These are phyloP conservation scores for Pichia sp. DNA, from an alignment of 1,139 yeast species.

Conservation along the genomic window DNA sequence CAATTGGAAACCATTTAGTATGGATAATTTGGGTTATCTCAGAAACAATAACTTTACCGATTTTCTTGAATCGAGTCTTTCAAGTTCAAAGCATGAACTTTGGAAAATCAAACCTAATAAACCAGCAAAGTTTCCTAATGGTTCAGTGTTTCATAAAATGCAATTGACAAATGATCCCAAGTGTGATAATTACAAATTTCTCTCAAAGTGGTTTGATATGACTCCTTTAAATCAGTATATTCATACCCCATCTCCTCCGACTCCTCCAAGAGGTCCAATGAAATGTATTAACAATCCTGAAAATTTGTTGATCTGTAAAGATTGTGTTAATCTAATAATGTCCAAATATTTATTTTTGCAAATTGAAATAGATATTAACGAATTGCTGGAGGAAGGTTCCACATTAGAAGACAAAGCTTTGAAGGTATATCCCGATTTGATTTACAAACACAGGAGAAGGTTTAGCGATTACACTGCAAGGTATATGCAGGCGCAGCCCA, in stretches of 20 bases:
- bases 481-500: background rate
- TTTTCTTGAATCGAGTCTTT: background rate
- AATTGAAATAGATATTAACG: constrained; percentile 20
- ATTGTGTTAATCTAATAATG: constrained; percentile 18
- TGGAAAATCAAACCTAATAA: constrained; percentile 4
- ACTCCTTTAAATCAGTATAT: constrained; percentile 27
- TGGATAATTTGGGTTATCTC: constrained; percentile 23
- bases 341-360: constrained; percentile 22
- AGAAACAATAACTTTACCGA: constrained; percentile 8
- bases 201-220: constrained; percentile 26
- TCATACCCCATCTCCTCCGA: constrained; percentile 25
- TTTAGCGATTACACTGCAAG: constrained; percentile 4
- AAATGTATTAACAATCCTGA: constrained; percentile 23
- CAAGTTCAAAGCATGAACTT: background rate
- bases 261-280: constrained; percentile 22
- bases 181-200: constrained; percentile 13
- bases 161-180: constrained; percentile 2
- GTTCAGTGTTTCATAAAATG: constrained; percentile 19
- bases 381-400: constrained; percentile 6
- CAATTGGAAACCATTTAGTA: constrained; percentile 21
- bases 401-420: background rate
- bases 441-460: constrained; percentile 11
- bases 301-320: constrained; percentile 22
- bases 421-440: constrained; percentile 6
- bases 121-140: constrained; percentile 22